Conservation (phyloP, 805 yeast species). For the Metschnikowia anglica region DNA sequence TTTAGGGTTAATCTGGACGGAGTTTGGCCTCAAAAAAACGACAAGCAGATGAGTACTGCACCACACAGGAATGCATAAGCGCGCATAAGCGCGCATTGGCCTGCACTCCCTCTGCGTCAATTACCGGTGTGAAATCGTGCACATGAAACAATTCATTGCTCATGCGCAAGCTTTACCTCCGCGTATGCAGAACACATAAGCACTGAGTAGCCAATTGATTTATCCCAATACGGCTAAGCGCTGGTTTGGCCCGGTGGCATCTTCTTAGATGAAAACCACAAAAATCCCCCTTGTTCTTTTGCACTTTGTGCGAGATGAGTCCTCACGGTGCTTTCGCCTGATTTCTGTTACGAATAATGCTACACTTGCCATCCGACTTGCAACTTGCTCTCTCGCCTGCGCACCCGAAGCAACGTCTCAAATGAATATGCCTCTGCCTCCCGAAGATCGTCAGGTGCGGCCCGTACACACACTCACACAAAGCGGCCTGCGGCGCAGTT, state of each 20-base stretch:
- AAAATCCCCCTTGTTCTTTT: not conserved
- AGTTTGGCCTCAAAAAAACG: constrained; percentile 3
- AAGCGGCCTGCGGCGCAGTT: not conserved
- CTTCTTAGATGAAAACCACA: no score
- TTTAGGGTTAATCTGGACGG: constrained; percentile 9
- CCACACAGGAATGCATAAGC: not conserved
- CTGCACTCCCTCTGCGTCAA: not conserved
- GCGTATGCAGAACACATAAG: not conserved
- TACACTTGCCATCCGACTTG: not conserved
- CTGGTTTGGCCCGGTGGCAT: no score
- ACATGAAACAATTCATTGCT: not conserved
- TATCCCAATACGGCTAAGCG: not conserved
- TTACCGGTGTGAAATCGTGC: constrained; percentile 1
- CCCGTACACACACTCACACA: constrained; percentile 1
- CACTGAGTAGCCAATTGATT: not conserved
- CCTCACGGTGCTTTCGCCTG: not conserved
- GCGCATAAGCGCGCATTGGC: not conserved
- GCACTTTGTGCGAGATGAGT: no score
- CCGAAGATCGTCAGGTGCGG: constrained; percentile 2
- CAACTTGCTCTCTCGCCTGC: not conserved
- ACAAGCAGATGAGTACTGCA: not conserved
- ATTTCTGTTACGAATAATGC: not conserved
- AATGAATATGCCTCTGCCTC: not conserved
- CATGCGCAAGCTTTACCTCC: no score
- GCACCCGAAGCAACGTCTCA: constrained; percentile 4